Evolutionary conservation across 2,329 filamentous ascomycete species (phyloP).

Genomic region (Arthrobotrys sinensis): DNA sequence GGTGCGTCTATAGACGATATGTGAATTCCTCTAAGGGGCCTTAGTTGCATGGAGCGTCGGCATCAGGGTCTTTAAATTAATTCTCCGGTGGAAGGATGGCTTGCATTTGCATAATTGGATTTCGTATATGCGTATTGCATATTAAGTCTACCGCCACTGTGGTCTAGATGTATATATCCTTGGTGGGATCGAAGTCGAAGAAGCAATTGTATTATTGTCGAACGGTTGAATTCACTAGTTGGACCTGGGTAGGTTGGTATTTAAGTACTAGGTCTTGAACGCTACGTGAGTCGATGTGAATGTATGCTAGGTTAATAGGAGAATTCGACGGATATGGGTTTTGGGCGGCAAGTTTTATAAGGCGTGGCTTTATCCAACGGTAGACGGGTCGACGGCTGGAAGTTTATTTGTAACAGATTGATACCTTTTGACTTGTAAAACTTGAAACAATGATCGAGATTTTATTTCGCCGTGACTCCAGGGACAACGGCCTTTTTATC

Average conservation of each 20-base stretch:
- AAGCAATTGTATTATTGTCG: constrained; percentile 14
- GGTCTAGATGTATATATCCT: background rate
- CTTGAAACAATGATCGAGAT: constrained; percentile 6
- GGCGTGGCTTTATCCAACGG: background rate
- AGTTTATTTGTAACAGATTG: constrained; percentile 4
- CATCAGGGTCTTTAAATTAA: constrained; percentile 12
- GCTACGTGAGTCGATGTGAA: background rate
- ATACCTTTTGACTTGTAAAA: background rate
- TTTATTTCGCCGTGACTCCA: constrained; percentile 14
- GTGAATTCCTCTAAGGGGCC: too few relatives aligned
- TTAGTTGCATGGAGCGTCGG: background rate
- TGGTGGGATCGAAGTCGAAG: background rate
- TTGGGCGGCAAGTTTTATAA: constrained; percentile 3
- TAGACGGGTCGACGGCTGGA: background rate
- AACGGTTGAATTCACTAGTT: background rate
- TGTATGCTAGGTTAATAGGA: constrained; percentile 15
- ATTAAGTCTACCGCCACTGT: background rate
- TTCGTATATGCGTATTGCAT: too few relatives aligned
- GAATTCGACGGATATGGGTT: constrained; percentile 20
- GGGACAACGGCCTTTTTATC: constrained; percentile 1
- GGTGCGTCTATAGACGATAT: constrained; percentile 5
- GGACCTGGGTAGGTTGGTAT: constrained; percentile 1
- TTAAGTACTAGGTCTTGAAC: background rate
- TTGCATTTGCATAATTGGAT: constrained; percentile 1
- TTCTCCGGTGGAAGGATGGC: constrained; percentile 12